Base-by-base conservation (phyloP, 768 basidiomycete genomes). In the Suillus americanus region DNA sequence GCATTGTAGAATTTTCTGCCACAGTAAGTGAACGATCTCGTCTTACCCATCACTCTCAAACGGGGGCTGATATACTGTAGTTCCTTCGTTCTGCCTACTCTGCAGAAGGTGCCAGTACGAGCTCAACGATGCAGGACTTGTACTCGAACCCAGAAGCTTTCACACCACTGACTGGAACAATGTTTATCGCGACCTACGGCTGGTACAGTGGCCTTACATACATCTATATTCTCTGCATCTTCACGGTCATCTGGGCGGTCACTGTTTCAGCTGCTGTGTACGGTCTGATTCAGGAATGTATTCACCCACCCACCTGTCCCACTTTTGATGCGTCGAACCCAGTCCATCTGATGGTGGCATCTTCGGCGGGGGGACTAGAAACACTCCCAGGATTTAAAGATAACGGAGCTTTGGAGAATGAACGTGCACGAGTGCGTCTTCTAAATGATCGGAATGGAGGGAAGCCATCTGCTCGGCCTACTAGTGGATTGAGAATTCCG, bases 1-100 rank as follows among this genome's bases (percentile, higher is more conserved):
- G 62, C 9, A 10, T 63, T 25, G 62, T 63, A 25, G 62, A 63
- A 30, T 63, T 63, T 45, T 55, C 62, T 63, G 62, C 28, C n/a
- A 63, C 62, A 13, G 62, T 63, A 28, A 57, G 51, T 28, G 13
- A 50, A 50, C 14, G 5, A 14, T 16, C 25, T 7, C 13, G 3
- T 25, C 25, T 28, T 16, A 28, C 20, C 43, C 45, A 23, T 46
- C 48, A 23, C 13, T 50, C 25, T 50, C 13, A n/a, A 45, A 45
- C 5, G 5, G 23, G 5, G 5, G 25, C 13, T 50, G 3, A 50
- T 18, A 8, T 25, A 4, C 28, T 7, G 41, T 41, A 63, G 62
- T 63, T 43, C 40, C 62, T 56, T 55, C 62, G 62, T 37, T 63
- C 62, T 20, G 54, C 53, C 25, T 63, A 55, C 43, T 57, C 54